Base-by-base conservation (phyloP, 805 yeast species). In the Metschnikowia drakensbergensis region DNA sequence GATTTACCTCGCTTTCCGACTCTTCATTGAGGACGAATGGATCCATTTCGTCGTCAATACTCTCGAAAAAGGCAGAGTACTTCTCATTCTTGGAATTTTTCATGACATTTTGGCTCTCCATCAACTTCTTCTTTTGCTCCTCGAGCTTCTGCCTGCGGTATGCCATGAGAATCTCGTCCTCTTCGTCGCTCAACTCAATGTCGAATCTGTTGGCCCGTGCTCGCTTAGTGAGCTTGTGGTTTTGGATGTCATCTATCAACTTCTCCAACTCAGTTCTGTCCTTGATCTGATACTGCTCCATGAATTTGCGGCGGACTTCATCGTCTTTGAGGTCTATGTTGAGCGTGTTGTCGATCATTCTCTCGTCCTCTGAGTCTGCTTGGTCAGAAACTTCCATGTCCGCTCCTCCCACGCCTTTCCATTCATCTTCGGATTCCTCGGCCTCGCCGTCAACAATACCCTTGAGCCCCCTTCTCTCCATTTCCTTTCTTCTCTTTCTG, bases 341-440 rank as follows among this genome's bases (percentile, higher is more conserved):
- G 39, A 83, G 75, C 28, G 76, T 73, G 69, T 87, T 89, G 65
- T 87, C 92, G 49, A 86, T 76, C 88, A 87, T 82, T 52, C 69
- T 75, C 64, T 86, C 94, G 59, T 86, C 87, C 52, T 87, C 95
- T 26, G 88, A 80, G 61, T 86, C 81, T 45, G 82, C 84, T 37
- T 71, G 80, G 52, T 77, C 84, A 13, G 80, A 75, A 1, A 60
- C 47, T 52, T 80, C 84, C 3, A 83, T 86, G 55, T 85, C 91
- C 5, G 60, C 71, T 51, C 95, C 95, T 54, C 92, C 94, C 42
- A 85, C 58, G 3, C 94, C 95, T 43, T 78, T 78, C 87, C 89
- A 88, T 69, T 88, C 96, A 71, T 88, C 96, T 51, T 88, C 95
- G 33, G 94, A 86, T 68, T 88, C 96, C 56, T 80, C 90, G 38